These are phyloP conservation scores for Glaciozyma martinii DNA, from an alignment of 768 basidiomycete genomes.

Conservation along the genomic window DNA sequence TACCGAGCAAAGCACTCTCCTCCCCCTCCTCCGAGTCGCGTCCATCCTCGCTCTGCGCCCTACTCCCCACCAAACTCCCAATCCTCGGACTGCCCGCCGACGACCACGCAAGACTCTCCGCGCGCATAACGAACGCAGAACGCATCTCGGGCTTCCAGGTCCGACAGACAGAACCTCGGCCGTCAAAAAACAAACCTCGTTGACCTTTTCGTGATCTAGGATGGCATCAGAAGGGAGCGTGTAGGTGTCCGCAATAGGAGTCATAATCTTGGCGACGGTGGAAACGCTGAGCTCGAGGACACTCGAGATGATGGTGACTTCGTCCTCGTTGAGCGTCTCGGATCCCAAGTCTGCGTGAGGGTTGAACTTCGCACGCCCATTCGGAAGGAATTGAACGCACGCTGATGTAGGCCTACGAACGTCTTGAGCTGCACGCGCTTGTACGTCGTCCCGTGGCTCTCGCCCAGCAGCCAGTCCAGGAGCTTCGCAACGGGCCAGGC, in stretches of 20 bases:
- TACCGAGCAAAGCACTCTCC: too few relatives aligned
- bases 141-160: conserved; percentile 21
- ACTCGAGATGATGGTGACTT: conserved; percentile 38
- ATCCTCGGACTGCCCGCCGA: not conserved
- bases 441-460: conserved; percentile 49
- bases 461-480: conserved; percentile 71
- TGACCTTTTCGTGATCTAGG: conserved; percentile 68
- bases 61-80: not conserved
- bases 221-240: conserved; percentile 68
- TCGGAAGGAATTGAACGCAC: conserved; percentile 22
- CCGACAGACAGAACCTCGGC: too few relatives aligned
- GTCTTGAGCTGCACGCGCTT: conserved; percentile 41
- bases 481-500: conserved; percentile 64
- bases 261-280: conserved; percentile 64
- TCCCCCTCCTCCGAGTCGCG: too few relatives aligned
- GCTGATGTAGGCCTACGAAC: conserved; percentile 44
- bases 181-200: conserved; percentile 50
- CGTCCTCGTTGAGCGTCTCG: conserved; percentile 43
- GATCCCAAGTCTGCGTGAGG: conserved; percentile 34
- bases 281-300: conserved; percentile 35
- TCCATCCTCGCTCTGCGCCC: too few relatives aligned
- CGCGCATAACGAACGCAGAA: not conserved
- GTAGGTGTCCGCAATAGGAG: conserved; percentile 76
- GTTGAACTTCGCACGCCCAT: not conserved
- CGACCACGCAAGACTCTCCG: not conserved